A percentile compares a stretch with the other conserved stretches of the same genome.
phyloP scores from a whole-genome alignment of 345 rosid genomes.

The Aquilaria yunnanensis region DNA sequence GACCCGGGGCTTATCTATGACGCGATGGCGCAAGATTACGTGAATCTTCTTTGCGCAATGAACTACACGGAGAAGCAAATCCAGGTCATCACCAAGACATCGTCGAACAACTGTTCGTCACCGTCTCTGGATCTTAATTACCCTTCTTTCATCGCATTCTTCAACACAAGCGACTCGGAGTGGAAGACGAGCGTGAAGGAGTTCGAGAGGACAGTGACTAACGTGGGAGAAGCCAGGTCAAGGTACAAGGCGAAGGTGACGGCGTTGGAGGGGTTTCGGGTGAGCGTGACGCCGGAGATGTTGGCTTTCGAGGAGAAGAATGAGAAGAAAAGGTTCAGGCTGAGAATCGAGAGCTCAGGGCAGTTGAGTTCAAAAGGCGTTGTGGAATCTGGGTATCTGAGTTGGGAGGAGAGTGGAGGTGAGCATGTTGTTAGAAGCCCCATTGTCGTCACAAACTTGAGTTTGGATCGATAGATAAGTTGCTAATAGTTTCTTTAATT shows the following conservation, averaged over 20 bases:
- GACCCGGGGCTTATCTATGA: slow-evolving; percentile 56
- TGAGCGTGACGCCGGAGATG: slow-evolving; percentile 27
- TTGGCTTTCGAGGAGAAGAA: slow-evolving; percentile 34
- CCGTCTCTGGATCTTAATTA: slow-evolving; percentile 47
- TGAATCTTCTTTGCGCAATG: slow-evolving; percentile 39
- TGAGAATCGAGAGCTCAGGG: slow-evolving; percentile 29
- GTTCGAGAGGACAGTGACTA: slow-evolving; percentile 50
- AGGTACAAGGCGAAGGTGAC: slow-evolving; percentile 29
- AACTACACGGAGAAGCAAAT: slow-evolving; percentile 41
- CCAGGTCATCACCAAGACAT: slow-evolving; percentile 34
- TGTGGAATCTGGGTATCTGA: slow-evolving; percentile 30
- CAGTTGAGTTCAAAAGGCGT: background rate
- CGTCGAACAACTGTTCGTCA: slow-evolving; percentile 27
- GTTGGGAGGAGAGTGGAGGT: slow-evolving; percentile 38
- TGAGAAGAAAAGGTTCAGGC: slow-evolving; percentile 36
- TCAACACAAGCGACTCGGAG: slow-evolving; percentile 3
- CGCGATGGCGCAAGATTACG: slow-evolving; percentile 31
- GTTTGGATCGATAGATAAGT: too few relatives aligned
- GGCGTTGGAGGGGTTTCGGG: slow-evolving; percentile 21
- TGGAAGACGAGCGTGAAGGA: slow-evolving; percentile 9
- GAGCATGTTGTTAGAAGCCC: slow-evolving; percentile 45
- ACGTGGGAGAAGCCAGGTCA: slow-evolving; percentile 30
- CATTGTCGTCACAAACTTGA: slow-evolving; percentile 24
- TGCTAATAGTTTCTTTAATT: too few relatives aligned
- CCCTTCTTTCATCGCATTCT: slow-evolving; percentile 51